These are phyloP conservation scores for Isoetes taiwanensis DNA, from an alignment of 75 land plant species.

Conservation along the genomic window DNA sequence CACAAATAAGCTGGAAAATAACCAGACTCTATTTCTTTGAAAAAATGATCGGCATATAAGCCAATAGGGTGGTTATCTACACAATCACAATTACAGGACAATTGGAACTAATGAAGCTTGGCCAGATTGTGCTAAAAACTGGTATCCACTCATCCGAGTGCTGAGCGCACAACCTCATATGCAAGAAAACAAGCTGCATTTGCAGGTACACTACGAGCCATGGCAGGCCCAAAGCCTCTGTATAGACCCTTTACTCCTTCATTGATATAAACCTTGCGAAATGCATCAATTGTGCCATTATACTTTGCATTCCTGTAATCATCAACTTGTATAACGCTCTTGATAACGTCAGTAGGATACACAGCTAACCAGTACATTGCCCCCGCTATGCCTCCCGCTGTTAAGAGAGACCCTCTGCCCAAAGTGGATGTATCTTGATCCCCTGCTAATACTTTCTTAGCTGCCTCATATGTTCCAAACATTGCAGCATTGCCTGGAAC, in stretches of 20 bases:
- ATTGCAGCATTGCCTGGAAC: slow-evolving; percentile 87
- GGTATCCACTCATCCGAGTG: slow-evolving; percentile 70
- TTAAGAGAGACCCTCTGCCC: slow-evolving; percentile 55
- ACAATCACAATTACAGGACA: too few relatives aligned
- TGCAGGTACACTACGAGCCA: slow-evolving; percentile 96
- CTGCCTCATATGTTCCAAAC: slow-evolving; percentile 83
- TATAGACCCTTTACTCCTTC: slow-evolving; percentile 91
- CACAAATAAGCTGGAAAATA: too few relatives aligned
- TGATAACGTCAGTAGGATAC: slow-evolving; percentile 90
- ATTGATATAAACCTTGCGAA: slow-evolving; percentile 41
- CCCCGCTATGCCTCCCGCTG: slow-evolving; percentile 90
- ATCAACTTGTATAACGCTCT: slow-evolving; percentile 91
- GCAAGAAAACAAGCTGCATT: slow-evolving; percentile 97
- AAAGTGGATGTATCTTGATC: slow-evolving; percentile 65
- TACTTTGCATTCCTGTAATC: slow-evolving; percentile 71
- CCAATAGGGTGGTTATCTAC: too few relatives aligned
- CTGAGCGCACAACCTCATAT: slow-evolving; percentile 70
- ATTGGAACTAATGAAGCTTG: too few relatives aligned
- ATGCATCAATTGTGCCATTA: slow-evolving; percentile 72
- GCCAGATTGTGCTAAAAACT: too few relatives aligned
- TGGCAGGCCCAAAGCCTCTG: slow-evolving; percentile 93
- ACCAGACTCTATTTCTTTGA: too few relatives aligned
- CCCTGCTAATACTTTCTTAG: slow-evolving; percentile 68
- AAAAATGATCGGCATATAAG: too few relatives aligned
- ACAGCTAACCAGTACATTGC: slow-evolving; percentile 75